phyloP scores from a whole-genome alignment of 2,329 filamentous ascomycete genomes.

The Penicillium vulpinum region DNA sequence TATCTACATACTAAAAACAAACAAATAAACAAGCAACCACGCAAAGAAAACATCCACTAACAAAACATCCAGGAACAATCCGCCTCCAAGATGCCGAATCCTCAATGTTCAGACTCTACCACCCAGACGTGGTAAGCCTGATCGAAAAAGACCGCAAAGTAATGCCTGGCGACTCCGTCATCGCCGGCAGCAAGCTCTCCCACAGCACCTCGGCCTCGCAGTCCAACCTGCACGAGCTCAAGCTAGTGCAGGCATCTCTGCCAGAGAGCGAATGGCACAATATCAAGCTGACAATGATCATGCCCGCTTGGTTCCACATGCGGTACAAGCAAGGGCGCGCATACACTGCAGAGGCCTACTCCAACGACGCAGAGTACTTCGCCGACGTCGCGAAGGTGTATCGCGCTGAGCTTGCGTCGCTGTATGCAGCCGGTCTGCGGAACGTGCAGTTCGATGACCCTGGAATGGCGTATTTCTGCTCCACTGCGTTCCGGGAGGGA shows the following conservation, averaged over 20 bases:
- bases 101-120: conserved; percentile 30
- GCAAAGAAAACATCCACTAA: conserved; percentile 36
- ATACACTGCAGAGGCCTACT: conserved; percentile 58
- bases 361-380: conserved; percentile 63
- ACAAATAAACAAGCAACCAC: neutral
- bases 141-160: conserved; percentile 30
- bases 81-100: conserved; percentile 29
- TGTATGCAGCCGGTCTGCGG: conserved; percentile 63
- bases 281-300: conserved; percentile 68
- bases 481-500: conserved; percentile 67
- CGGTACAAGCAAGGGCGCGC: conserved; percentile 58
- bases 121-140: conserved; percentile 29
- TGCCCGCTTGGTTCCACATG: conserved; percentile 69
- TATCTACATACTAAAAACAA: neutral
- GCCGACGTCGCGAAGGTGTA: conserved; percentile 65
- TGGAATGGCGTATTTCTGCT: conserved; percentile 71
- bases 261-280: conserved; percentile 62
- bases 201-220: conserved; percentile 17
- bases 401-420: conserved; percentile 58
- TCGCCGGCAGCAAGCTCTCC: conserved; percentile 26
- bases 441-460: conserved; percentile 69
- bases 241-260: conserved; percentile 34
- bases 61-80: conserved; percentile 52
- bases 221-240: conserved; percentile 27
- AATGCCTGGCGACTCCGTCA: conserved; percentile 30